Evolutionary conservation across 345 rosid genomes (phyloP).

Genomic region (Sisymbrium irio): DNA sequence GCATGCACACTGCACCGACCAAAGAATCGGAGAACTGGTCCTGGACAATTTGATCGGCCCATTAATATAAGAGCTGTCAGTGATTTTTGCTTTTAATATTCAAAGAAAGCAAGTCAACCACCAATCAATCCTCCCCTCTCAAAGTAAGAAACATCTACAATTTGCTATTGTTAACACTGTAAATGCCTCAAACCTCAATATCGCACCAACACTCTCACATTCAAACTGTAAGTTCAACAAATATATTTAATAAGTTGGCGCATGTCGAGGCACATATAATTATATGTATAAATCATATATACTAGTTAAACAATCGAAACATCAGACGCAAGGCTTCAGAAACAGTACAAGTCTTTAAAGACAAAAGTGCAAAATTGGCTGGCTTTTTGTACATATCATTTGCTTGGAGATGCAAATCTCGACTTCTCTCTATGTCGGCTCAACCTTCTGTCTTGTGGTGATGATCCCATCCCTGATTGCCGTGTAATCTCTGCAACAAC

Average conservation of each 20-base stretch:
- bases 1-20: conserved; percentile 11
- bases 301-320: conserved; percentile 18
- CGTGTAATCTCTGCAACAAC: conserved; percentile 71
- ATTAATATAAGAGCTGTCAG: no score
- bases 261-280: not conserved
- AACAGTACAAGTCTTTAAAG: not conserved
- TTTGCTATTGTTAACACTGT: no score
- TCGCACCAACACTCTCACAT: not conserved
- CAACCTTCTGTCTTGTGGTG: conserved; percentile 69
- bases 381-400: conserved; percentile 34
- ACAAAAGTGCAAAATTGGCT: conserved; percentile 14
- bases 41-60: not conserved
- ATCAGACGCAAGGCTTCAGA: not conserved
- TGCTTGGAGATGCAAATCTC: conserved; percentile 89
- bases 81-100: no score
- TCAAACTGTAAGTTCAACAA: not conserved
- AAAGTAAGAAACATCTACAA: no score
- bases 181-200: no score
- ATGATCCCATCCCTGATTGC: conserved; percentile 63
- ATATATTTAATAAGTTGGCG: not conserved
- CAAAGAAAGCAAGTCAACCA: no score
- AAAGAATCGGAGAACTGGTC: not conserved
- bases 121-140: no score
- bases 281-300: conserved; percentile 16
- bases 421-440: conserved; percentile 71